Base-by-base conservation (phyloP, 257 asterid genomes). In the Dorcoceras hygrometricum region DNA sequence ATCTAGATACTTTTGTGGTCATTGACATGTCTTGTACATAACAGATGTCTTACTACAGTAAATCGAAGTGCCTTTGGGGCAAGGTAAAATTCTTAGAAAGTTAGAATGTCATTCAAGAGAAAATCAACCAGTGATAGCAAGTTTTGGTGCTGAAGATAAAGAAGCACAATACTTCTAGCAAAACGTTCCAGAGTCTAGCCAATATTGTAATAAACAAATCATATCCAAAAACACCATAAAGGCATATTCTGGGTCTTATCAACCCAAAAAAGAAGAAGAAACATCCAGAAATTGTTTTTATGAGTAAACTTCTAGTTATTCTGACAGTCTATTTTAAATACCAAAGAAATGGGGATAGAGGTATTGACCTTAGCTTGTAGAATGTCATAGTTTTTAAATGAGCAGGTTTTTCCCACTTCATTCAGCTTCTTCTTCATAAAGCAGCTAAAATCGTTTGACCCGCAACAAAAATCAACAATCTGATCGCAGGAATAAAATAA, bases 391-490 rank as follows among this genome's bases (percentile, higher is more conserved):
- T 94, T 94, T 76, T 75, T 94, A 79, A 61, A 94, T 25, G 74
- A 85, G 78, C 96, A 85, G 10, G 23, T 72, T 80, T 81, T 94
- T 39, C 92, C 95, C 68, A 76, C 61, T 63, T 77, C 87, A 71
- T 85, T 88, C 64, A 94, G 75, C 79, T 88, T 89, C 75, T 77
- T 65, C 77, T 90, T 86, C 91, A 83, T 80, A 48, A 90, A 85
- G 77, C 88, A 85, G 80, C 97, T 90, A 73, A 94, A 94, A 59
- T 94, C 97, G 28, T 90, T 94, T 46, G 95, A 79, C 55, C 99
- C 99, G 43, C 99, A 94, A 75, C 96, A 85, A 75, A 88, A 86
- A 84, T 94, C 96, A 75, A 94, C 96, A 23, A 94, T 8, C 54
- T 46, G 8, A 16, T 46, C 22, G 18, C 20, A 46, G 7, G 22